Conservation (phyloP, 768 basidiomycete species). For the Tulasnella sp. region DNA sequence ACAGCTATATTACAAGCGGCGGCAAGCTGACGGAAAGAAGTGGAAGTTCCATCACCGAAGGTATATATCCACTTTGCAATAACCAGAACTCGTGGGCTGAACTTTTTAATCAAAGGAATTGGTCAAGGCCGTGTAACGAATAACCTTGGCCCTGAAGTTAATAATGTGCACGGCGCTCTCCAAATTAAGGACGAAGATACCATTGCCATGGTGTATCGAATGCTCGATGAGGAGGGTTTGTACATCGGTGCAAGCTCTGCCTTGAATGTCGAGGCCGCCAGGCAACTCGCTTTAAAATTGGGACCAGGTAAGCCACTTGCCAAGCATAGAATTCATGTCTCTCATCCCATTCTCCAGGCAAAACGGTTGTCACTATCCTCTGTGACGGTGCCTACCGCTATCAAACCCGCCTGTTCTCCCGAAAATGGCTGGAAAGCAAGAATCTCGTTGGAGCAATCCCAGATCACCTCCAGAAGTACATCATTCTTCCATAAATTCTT, state of each 20-base stretch:
- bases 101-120: constrained; percentile 62
- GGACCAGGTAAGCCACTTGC: constrained; percentile 66
- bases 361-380: constrained; percentile 83
- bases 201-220: constrained; percentile 90
- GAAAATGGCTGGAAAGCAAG: constrained; percentile 86
- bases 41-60: constrained; percentile 93
- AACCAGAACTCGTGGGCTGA: constrained; percentile 14
- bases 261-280: constrained; percentile 92
- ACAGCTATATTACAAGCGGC: constrained; percentile 79
- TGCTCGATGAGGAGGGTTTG: constrained; percentile 89
- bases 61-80: constrained; percentile 46
- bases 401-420: constrained; percentile 94
- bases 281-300: constrained; percentile 80
- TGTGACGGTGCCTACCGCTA: constrained; percentile 96
- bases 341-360: constrained; percentile 52
- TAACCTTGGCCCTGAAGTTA: constrained; percentile 83
- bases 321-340: not conserved
- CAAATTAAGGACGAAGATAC: constrained; percentile 86
- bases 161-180: constrained; percentile 78
- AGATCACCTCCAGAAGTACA: constrained; percentile 81
- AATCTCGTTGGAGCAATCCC: constrained; percentile 79
- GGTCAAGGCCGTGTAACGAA: constrained; percentile 95
- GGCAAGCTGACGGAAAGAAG: constrained; percentile 72
- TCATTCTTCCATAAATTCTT: constrained; percentile 67
- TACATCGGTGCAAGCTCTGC: constrained; percentile 95